Conservation (phyloP, 73 alveolate species). For the Paraurostyla sp. region DNA sequence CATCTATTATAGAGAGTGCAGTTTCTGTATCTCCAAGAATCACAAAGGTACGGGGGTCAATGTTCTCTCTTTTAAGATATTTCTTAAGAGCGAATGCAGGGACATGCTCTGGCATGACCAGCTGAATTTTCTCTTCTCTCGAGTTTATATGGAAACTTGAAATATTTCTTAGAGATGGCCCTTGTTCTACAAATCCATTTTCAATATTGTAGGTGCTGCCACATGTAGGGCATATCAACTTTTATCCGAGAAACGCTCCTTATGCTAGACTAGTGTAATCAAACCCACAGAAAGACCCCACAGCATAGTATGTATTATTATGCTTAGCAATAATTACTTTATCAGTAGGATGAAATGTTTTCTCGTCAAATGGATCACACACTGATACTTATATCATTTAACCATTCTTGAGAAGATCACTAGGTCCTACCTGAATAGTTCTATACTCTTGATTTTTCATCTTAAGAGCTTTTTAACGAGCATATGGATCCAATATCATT, state of each 20-base stretch:
- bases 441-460: slow-evolving; percentile 58
- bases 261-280: slow-evolving; percentile 57
- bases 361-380: slow-evolving; percentile 65
- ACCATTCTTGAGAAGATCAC: slow-evolving; percentile 65
- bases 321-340: slow-evolving; percentile 56
- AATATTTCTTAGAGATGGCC: slow-evolving; percentile 72
- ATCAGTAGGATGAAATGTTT: slow-evolving; percentile 56
- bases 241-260: slow-evolving; percentile 69
- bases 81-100: slow-evolving; percentile 68
- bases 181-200: slow-evolving; percentile 67
- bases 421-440: slow-evolving; percentile 40
- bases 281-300: slow-evolving; percentile 72
- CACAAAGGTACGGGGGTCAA: slow-evolving; percentile 70
- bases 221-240: slow-evolving; percentile 77
- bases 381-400: slow-evolving; percentile 61
- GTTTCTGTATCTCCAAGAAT: slow-evolving; percentile 72
- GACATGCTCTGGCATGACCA: slow-evolving; percentile 57
- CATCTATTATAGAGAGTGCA: slow-evolving; percentile 62
- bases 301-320: slow-evolving; percentile 33
- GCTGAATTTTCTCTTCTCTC: slow-evolving; percentile 41
- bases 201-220: slow-evolving; percentile 51
- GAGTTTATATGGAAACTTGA: slow-evolving; percentile 14
- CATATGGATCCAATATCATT: slow-evolving; percentile 26
- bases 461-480: not conserved
- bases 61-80: not conserved